A percentile compares a stretch with the other conserved stretches of the same genome.
phyloP scores from a whole-genome alignment of 2,329 filamentous ascomycete genomes.

The Chrysoporthe cubensis region DNA sequence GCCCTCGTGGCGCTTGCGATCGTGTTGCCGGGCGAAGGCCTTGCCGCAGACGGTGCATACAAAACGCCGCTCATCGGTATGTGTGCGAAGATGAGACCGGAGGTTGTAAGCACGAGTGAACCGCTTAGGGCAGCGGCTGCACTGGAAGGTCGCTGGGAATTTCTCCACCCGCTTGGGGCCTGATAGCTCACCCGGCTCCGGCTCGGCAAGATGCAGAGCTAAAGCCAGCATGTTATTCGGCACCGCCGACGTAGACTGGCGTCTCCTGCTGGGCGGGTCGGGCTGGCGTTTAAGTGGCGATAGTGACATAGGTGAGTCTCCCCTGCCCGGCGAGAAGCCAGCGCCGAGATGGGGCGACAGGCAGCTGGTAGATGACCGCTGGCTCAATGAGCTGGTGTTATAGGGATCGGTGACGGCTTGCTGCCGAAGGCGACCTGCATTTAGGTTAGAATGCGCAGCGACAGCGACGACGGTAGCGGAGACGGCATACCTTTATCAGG shows the following conservation, averaged over 20 bases:
- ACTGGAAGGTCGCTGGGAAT: conserved; percentile 96
- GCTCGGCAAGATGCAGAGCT: conserved; percentile 77
- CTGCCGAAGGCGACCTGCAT: no score
- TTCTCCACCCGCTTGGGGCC: conserved; percentile 86
- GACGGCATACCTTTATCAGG: no score
- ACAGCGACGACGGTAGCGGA: no score
- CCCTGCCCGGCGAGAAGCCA: conserved; percentile 30
- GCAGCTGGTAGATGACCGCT: no score
- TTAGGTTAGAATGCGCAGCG: no score
- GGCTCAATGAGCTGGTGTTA: no score
- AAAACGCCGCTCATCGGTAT: conserved; percentile 96
- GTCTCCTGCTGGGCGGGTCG: conserved; percentile 51
- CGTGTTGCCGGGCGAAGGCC: conserved; percentile 95
- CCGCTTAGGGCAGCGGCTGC: conserved; percentile 87
- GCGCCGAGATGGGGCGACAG: no score
- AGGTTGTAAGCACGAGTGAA: conserved; percentile 97
- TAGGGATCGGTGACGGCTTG: no score
- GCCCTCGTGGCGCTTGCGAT: conserved; percentile 95
- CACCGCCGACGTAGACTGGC: conserved; percentile 66
- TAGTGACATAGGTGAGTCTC: conserved; percentile 56
- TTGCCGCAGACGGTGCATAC: conserved; percentile 97
- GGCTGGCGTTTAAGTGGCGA: conserved; percentile 61
- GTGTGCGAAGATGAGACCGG: conserved; percentile 90
- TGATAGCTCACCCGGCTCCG: conserved; percentile 72
- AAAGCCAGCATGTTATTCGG: conserved; percentile 62